Conservation (phyloP, 805 yeast species). For the Suhomyces pyralidae region DNA sequence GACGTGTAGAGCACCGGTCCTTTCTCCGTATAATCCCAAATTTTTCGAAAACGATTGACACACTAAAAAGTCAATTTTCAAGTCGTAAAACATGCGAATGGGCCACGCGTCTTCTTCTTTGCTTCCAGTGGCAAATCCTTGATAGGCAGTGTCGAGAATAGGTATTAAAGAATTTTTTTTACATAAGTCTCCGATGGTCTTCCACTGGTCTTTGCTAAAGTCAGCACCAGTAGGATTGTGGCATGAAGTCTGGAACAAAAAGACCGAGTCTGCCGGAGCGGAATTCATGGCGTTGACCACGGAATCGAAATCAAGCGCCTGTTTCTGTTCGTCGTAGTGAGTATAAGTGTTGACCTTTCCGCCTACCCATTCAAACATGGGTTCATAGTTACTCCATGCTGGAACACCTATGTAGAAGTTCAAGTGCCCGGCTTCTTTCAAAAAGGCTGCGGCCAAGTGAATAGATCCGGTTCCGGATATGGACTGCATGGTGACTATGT, state of each 20-base stretch:
- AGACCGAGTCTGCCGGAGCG: constrained; percentile 32
- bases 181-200: constrained; percentile 22
- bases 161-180: constrained; percentile 25
- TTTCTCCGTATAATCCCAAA: constrained; percentile 41
- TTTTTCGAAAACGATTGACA: constrained; percentile 42
- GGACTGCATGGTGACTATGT: constrained; percentile 36
- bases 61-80: constrained; percentile 24
- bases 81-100: constrained; percentile 30
- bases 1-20: constrained; percentile 38
- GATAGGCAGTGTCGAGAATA: constrained; percentile 42
- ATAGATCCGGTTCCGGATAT: constrained; percentile 43
- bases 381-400: constrained; percentile 38
- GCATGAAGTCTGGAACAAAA: constrained; percentile 42
- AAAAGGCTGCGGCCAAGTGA: constrained; percentile 35
- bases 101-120: constrained; percentile 36
- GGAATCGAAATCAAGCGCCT: constrained; percentile 28
- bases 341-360: constrained; percentile 23
- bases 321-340: constrained; percentile 29
- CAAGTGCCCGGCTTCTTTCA: constrained; percentile 20
- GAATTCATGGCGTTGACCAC: constrained; percentile 22
- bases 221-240: constrained; percentile 47
- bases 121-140: constrained; percentile 36
- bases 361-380: constrained; percentile 33
- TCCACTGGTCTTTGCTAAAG: constrained; percentile 37
- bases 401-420: constrained; percentile 38